phyloP scores from a whole-genome alignment of 2,329 filamentous ascomycete species.

The Penicillium palitans region DNA sequence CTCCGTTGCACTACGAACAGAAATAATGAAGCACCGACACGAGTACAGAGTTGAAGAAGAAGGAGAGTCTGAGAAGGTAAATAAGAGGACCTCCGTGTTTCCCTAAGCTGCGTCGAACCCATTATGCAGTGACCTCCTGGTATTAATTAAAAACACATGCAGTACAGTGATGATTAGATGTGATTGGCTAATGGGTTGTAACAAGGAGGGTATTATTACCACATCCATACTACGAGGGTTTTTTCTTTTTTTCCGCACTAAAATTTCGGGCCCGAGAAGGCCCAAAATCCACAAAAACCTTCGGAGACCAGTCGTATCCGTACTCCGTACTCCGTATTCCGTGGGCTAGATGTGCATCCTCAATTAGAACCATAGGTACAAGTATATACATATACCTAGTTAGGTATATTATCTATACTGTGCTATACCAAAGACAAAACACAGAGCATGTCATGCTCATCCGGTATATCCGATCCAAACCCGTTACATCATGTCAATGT shows the following conservation, averaged over 20 bases:
- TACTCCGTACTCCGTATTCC: background rate
- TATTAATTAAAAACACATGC: constrained; percentile 4
- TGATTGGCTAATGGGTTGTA: background rate
- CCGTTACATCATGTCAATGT: background rate
- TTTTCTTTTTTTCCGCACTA: constrained; percentile 5
- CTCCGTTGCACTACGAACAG: background rate
- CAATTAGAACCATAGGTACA: no score
- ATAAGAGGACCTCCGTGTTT: constrained; percentile 9
- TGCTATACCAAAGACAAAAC: background rate
- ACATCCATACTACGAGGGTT: background rate
- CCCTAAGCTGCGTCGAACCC: background rate
- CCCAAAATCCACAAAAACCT: background rate
- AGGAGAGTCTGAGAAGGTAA: constrained; percentile 14
- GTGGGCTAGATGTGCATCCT: no score
- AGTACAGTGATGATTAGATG: background rate
- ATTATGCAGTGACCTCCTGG: constrained; percentile 12
- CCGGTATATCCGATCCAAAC: background rate
- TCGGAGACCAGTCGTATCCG: background rate
- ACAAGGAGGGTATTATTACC: constrained; percentile 7
- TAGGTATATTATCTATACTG: no score
- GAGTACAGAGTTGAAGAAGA: constrained; percentile 2
- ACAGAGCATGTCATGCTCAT: background rate
- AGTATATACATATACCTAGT: no score
- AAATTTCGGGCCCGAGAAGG: constrained; percentile 6
- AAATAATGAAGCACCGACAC: background rate